A percentile compares a stretch with the other conserved stretches of the same genome.
phyloP scores from a whole-genome alignment of 1,139 yeast genomes.

The Wickerhamomyces sp. region DNA sequence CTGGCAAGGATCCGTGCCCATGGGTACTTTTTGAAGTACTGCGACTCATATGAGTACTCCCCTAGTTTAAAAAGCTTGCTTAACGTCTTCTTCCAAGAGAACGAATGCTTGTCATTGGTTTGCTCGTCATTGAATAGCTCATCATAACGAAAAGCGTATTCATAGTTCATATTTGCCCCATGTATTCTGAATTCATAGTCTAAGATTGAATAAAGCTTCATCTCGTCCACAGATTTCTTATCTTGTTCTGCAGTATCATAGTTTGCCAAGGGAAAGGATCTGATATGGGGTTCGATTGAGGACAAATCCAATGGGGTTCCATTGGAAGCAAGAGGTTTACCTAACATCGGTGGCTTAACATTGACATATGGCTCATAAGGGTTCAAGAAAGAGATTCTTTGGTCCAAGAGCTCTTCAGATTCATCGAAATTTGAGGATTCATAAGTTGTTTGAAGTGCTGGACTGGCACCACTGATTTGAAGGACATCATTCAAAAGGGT shows the following conservation, averaged over 20 bases:
- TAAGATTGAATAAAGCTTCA: conserved; percentile 15
- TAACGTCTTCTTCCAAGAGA: too few species aligned
- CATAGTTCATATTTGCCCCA: not conserved
- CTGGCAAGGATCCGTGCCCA: conserved; percentile 17
- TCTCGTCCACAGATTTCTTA: conserved; percentile 13
- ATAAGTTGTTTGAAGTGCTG: not conserved
- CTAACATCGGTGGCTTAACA: conserved; percentile 16
- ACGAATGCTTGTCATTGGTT: not conserved
- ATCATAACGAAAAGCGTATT: not conserved
- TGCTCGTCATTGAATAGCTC: not conserved
- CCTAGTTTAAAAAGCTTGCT: conserved; percentile 7
- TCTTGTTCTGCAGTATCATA: conserved; percentile 5
- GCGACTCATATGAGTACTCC: conserved; percentile 5
- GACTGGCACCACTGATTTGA: not conserved
- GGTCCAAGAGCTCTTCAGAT: conserved; percentile 1
- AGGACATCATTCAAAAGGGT: not conserved
- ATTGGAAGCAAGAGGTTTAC: conserved; percentile 16
- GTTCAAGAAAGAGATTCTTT: conserved; percentile 13
- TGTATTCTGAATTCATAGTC: conserved; percentile 16
- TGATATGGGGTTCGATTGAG: conserved; percentile 4
- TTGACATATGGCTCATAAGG: conserved; percentile 14
- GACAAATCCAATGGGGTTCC: conserved; percentile 20
- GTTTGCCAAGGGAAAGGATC: conserved; percentile 14
- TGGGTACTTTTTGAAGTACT: conserved; percentile 11
- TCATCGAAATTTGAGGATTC: not conserved